Conservation (phyloP, 164 flowering plant genomes). For the Santalum album region DNA sequence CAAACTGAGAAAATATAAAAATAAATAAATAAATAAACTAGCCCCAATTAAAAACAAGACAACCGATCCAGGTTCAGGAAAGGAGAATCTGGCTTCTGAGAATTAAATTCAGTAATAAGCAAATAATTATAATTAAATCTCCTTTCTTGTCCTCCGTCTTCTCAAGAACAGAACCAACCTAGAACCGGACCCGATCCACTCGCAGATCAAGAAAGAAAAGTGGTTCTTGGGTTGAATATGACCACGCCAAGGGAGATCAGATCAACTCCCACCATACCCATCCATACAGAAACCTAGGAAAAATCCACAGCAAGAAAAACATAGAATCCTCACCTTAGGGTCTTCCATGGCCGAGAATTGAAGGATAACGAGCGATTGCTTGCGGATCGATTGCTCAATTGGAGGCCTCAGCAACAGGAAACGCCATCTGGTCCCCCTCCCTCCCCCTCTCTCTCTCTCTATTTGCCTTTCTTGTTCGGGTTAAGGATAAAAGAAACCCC, state of each 20-base stretch:
- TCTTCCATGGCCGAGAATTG: background rate
- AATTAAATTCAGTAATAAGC: background rate
- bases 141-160: background rate
- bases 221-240: background rate
- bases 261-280: background rate
- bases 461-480: too few species aligned
- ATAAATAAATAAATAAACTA: background rate
- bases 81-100: background rate
- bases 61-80: too few species aligned
- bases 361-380: too few species aligned
- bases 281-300: background rate
- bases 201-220: background rate
- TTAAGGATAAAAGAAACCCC: too few species aligned
- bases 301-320: background rate
- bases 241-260: background rate
- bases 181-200: background rate
- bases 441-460: too few species aligned
- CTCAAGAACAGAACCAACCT: background rate
- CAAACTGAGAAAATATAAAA: background rate
- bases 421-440: too few species aligned
- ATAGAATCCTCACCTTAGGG: background rate
- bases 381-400: too few species aligned
- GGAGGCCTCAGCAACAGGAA: too few species aligned
- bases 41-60: background rate
- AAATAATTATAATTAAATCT: background rate